phyloP scores from a whole-genome alignment of 495 filamentous ascomycete species.

The Aspergillus heteromorphus region DNA sequence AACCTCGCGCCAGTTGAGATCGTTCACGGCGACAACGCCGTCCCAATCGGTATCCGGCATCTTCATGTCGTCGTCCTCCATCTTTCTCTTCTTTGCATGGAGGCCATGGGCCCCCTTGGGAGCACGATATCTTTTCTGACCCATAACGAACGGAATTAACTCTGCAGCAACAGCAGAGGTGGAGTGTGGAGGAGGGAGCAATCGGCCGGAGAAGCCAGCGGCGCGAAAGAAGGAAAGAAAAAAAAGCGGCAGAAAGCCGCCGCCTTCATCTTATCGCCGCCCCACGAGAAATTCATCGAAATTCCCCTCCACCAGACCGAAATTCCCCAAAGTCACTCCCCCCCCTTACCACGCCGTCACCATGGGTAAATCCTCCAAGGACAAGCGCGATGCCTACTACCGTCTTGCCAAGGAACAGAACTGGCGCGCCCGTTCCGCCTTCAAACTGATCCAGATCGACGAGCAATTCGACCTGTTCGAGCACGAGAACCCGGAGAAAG shows the following conservation, averaged over 20 bases:
- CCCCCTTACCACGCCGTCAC: not conserved
- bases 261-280: conserved; percentile 39
- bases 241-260: conserved; percentile 38
- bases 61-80: conserved; percentile 38
- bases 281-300: conserved; percentile 26
- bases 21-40: conserved; percentile 46
- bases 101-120: conserved; percentile 21
- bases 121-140: conserved; percentile 47
- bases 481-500: conserved; percentile 48
- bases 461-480: conserved; percentile 95
- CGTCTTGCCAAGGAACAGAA: conserved; percentile 97
- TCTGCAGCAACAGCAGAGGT: not conserved
- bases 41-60: conserved; percentile 22
- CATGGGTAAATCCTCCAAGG: conserved; percentile 98
- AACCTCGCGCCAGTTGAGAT: conserved; percentile 77
- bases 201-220: not conserved
- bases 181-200: not conserved
- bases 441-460: conserved; percentile 93
- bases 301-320: conserved; percentile 2
- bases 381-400: conserved; percentile 97
- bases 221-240: conserved; percentile 15
- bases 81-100: conserved; percentile 47
- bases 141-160: conserved; percentile 22
- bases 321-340: not conserved
- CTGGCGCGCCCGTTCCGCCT: conserved; percentile 92